Conservation (phyloP, 2,329 filamentous ascomycete genomes). For the Rhynchosporium secalis region DNA sequence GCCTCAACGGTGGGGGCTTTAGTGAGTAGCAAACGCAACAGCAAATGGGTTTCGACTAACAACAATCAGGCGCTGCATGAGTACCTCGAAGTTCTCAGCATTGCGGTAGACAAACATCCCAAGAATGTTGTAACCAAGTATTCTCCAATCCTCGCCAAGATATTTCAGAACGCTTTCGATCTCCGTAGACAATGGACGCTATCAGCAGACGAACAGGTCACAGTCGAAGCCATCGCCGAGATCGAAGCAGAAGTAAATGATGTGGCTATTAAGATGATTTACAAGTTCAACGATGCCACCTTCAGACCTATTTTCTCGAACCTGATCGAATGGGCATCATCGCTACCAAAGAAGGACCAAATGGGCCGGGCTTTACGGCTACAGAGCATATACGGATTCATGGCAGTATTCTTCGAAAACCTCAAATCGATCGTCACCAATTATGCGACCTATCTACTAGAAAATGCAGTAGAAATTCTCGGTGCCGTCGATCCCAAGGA, state of each 20-base stretch:
- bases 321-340: conserved; percentile 76
- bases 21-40: conserved; percentile 47
- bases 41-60: conserved; percentile 26
- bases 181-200: conserved; percentile 58
- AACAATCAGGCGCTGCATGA: conserved; percentile 61
- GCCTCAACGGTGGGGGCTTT: conserved; percentile 62
- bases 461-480: conserved; percentile 69
- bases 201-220: conserved; percentile 45
- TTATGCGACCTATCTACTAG: conserved; percentile 83
- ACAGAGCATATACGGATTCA: conserved; percentile 79
- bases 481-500: conserved; percentile 46
- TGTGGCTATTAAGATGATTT: conserved; percentile 82
- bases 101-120: conserved; percentile 72
- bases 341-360: conserved; percentile 61
- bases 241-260: conserved; percentile 68
- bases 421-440: conserved; percentile 93
- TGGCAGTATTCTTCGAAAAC: conserved; percentile 75
- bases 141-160: conserved; percentile 64
- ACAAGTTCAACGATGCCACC: conserved; percentile 91
- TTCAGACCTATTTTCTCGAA: conserved; percentile 90
- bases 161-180: conserved; percentile 62
- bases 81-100: conserved; percentile 66
- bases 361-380: conserved; percentile 61
- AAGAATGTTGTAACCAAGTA: conserved; percentile 81
- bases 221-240: conserved; percentile 51